Evolutionary conservation across 2,329 filamentous ascomycete species (phyloP).

Genomic region (Aspergillus tamarii): DNA sequence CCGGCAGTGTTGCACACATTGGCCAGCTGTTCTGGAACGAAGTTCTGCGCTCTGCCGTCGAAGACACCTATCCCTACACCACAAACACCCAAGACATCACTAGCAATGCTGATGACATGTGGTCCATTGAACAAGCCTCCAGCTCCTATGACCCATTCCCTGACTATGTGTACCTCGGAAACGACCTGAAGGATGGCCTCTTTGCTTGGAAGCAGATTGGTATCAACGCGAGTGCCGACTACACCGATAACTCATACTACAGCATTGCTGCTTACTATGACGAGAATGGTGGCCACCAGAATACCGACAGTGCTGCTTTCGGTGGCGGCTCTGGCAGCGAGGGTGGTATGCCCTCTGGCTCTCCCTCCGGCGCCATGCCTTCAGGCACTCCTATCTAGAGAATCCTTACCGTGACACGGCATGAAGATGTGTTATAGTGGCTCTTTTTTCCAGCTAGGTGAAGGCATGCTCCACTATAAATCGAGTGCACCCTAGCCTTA

Average conservation of each 20-base stretch:
- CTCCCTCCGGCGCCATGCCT: slow-evolving; percentile 19
- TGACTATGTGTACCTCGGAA: slow-evolving; percentile 58
- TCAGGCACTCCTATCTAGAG: slow-evolving; percentile 8
- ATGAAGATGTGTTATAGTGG: background rate
- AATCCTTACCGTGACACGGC: background rate
- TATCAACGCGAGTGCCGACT: slow-evolving; percentile 45
- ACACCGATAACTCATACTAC: slow-evolving; percentile 28
- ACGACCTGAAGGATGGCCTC: slow-evolving; percentile 50
- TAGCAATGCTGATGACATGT: slow-evolving; percentile 48
- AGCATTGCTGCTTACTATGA: slow-evolving; percentile 29
- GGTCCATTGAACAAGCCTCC: slow-evolving; percentile 46
- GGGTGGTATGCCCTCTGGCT: slow-evolving; percentile 12
- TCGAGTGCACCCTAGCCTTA: background rate
- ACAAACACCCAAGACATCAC: slow-evolving; percentile 37
- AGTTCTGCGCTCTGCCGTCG: slow-evolving; percentile 48
- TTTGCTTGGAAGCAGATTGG: slow-evolving; percentile 56
- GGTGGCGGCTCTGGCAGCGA: slow-evolving; percentile 17
- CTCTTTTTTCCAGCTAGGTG: background rate
- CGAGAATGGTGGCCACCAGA: slow-evolving; percentile 27
- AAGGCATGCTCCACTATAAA: background rate
- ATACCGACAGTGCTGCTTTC: slow-evolving; percentile 18
- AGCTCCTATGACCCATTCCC: slow-evolving; percentile 56
- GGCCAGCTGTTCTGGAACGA: slow-evolving; percentile 57
- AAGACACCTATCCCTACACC: slow-evolving; percentile 44
- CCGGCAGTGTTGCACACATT: slow-evolving; percentile 49